phyloP scores from a whole-genome alignment of 2,329 filamentous ascomycete genomes.

The Aspergillus uvarum region DNA sequence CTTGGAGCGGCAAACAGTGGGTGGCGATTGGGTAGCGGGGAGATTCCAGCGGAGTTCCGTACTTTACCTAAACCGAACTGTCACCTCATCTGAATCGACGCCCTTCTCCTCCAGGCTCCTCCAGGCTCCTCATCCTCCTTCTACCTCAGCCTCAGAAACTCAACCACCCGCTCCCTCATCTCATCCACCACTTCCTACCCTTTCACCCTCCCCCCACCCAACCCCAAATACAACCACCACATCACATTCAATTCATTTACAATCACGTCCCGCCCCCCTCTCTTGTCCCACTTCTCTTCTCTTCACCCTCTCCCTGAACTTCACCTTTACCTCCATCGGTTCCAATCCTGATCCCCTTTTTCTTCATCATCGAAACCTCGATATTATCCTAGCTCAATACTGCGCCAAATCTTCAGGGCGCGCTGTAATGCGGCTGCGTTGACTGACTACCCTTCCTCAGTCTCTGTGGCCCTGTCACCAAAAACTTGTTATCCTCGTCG shows the following conservation, averaged over 20 bases:
- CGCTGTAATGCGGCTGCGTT: conserved; percentile 27
- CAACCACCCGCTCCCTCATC: conserved; percentile 2
- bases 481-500: neutral
- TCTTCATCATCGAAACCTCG: neutral
- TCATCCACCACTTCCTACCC: conserved; percentile 2
- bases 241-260: neutral
- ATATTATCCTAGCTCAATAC: conserved; percentile 7
- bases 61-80: conserved; percentile 11
- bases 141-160: conserved; percentile 11
- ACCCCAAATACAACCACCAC: too few species aligned
- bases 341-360: neutral
- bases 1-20: conserved; percentile 37
- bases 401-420: conserved; percentile 19
- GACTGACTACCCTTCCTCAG: conserved; percentile 15
- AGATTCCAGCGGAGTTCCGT: conserved; percentile 7
- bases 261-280: neutral
- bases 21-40: conserved; percentile 22
- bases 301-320: neutral
- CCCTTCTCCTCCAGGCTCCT: neutral
- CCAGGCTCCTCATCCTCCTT: neutral
- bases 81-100: conserved; percentile 15
- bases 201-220: neutral
- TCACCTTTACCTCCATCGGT: neutral
- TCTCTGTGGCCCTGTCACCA: conserved; percentile 14
- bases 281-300: neutral